A percentile compares a stretch with the other conserved stretches of the same genome.
phyloP scores from a whole-genome alignment of 2,329 filamentous ascomycete species.

The Myriangium duriaei region DNA sequence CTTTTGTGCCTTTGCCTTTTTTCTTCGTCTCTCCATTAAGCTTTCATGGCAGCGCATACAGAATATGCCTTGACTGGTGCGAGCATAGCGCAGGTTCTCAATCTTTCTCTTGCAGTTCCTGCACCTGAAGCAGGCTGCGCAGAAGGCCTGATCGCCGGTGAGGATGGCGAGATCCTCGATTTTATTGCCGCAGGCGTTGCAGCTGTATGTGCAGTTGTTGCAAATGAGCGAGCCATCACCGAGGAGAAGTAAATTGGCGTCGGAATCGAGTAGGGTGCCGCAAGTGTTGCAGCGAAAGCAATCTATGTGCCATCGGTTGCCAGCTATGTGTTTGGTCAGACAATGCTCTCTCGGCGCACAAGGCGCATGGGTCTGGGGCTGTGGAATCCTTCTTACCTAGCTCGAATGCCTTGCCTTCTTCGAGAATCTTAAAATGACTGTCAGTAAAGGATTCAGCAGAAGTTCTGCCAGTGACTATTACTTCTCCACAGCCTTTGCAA shows the following conservation, averaged over 20 bases:
- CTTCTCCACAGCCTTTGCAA: constrained; percentile 88
- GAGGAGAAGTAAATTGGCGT: constrained; percentile 91
- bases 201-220: constrained; percentile 99
- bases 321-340: constrained; percentile 47
- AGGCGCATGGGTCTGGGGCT: too few species aligned
- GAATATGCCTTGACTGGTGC: constrained; percentile 96
- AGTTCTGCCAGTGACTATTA: constrained; percentile 27
- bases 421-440: constrained; percentile 57
- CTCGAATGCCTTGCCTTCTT: constrained; percentile 97
- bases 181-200: constrained; percentile 90
- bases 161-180: constrained; percentile 96
- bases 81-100: constrained; percentile 92
- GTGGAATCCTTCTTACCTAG: constrained; percentile 70
- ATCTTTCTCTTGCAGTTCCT: constrained; percentile 98
- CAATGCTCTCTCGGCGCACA: constrained; percentile 11
- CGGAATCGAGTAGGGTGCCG: constrained; percentile 88
- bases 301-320: constrained; percentile 96
- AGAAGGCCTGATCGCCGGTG: constrained; percentile 95
- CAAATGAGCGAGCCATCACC: constrained; percentile 97
- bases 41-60: constrained; percentile 99
- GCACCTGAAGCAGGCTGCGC: constrained; percentile 91
- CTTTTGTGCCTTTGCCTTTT: constrained; percentile 55
- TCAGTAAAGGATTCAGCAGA: constrained; percentile 6
- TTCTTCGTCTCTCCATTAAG: constrained; percentile 81
- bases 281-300: constrained; percentile 98